Evolutionary conservation across 768 basidiomycete species (phyloP).

Genomic region (Lentinula sp.): DNA sequence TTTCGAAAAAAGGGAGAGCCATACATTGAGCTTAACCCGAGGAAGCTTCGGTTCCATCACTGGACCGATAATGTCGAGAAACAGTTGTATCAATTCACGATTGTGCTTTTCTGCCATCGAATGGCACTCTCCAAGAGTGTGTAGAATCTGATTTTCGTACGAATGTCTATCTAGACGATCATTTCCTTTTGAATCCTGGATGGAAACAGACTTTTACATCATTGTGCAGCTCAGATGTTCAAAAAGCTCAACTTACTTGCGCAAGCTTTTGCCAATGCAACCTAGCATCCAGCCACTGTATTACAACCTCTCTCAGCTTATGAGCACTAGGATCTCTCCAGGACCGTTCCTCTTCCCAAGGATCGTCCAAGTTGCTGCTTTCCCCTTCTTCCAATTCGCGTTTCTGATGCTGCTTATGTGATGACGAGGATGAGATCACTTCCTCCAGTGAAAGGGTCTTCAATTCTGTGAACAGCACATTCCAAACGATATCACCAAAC

Average conservation of each 20-base stretch:
- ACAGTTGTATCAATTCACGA: slow-evolving; percentile 80
- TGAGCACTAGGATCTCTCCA: slow-evolving; percentile 77
- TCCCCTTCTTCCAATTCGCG: background rate
- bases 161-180: slow-evolving; percentile 67
- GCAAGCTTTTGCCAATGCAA: background rate
- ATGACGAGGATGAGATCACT: background rate
- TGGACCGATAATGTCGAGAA: slow-evolving; percentile 50
- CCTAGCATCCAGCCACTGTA: slow-evolving; percentile 38
- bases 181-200: slow-evolving; percentile 22
- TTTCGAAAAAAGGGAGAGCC: slow-evolving; percentile 84
- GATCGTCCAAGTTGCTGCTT: slow-evolving; percentile 16
- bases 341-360: slow-evolving; percentile 66
- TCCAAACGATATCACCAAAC: slow-evolving; percentile 74
- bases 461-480: slow-evolving; percentile 59
- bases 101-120: slow-evolving; percentile 82
- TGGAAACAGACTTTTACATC: background rate
- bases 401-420: slow-evolving; percentile 7
- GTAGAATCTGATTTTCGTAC: slow-evolving; percentile 80
- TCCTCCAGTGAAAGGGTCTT: slow-evolving; percentile 23
- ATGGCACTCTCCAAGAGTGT: slow-evolving; percentile 60
- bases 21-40: slow-evolving; percentile 60
- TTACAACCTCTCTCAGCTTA: slow-evolving; percentile 44
- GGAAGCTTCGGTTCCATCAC: slow-evolving; percentile 35
- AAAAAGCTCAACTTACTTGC: background rate
- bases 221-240: background rate